Percentiles rank a stretch among this genome's conserved stretches.
These are phyloP conservation scores for Penicillium simplicissimum DNA, from an alignment of 495 filamentous ascomycete species.

Conservation along the genomic window DNA sequence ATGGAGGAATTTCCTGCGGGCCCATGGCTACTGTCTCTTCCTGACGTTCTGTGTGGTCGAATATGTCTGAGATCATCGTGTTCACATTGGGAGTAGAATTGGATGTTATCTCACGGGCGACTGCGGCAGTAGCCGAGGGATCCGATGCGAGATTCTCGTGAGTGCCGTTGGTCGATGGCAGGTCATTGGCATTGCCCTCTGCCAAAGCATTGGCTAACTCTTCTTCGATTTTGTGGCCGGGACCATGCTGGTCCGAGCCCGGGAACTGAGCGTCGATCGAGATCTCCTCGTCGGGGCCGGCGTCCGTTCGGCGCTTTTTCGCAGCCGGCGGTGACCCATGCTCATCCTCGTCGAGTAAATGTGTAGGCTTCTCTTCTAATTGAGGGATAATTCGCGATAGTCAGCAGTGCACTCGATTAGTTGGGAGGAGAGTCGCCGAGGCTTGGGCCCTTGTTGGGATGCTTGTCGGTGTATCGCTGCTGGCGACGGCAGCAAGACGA, in stretches of 20 bases:
- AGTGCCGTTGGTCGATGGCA: conserved; percentile 24
- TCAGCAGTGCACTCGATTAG: not conserved
- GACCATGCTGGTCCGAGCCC: conserved; percentile 25
- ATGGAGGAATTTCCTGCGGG: conserved; percentile 37
- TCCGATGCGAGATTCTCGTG: conserved; percentile 20
- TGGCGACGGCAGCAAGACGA: conserved; percentile 4
- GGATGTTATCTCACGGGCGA: conserved; percentile 22
- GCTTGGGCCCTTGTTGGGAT: not conserved
- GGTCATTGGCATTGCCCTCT: conserved; percentile 32
- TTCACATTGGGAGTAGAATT: conserved; percentile 38
- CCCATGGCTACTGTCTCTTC: conserved; percentile 47
- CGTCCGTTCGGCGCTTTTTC: conserved; percentile 46
- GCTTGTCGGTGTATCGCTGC: not conserved
- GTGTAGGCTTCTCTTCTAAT: conserved; percentile 35
- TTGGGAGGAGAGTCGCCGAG: not conserved
- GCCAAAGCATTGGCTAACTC: conserved; percentile 44
- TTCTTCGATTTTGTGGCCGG: conserved; percentile 45
- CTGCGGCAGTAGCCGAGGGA: conserved; percentile 14
- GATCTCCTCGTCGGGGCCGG: conserved; percentile 30
- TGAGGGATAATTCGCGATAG: not conserved
- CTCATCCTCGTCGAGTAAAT: conserved; percentile 37
- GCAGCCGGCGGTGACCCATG: conserved; percentile 40
- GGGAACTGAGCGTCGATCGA: conserved; percentile 20
- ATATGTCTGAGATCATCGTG: conserved; percentile 46
- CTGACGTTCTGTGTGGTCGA: conserved; percentile 50